Percentiles rank a stretch among this genome's conserved stretches.
phyloP scores from a whole-genome alignment of 371 early-diverging fungal genomes.

The Mortierella sp. region DNA sequence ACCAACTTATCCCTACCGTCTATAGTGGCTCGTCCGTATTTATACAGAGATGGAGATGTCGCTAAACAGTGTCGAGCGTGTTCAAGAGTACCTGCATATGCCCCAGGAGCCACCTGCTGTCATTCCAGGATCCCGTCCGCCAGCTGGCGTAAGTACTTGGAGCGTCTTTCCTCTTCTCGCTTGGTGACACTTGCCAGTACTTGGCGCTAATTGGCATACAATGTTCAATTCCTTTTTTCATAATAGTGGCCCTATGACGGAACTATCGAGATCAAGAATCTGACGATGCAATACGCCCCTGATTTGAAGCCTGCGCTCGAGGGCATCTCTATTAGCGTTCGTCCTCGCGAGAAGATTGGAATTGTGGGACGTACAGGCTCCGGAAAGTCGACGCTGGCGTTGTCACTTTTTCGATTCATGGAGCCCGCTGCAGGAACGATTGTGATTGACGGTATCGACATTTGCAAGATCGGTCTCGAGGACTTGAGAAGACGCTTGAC shows the following conservation, averaged over 20 bases:
- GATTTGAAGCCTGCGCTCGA: slow-evolving; percentile 73
- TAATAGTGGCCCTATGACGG: slow-evolving; percentile 76
- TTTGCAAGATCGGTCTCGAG: slow-evolving; percentile 71
- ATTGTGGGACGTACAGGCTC: slow-evolving; percentile 73
- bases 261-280: slow-evolving; percentile 68
- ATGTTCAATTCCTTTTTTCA: neutral
- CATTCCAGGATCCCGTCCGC: slow-evolving; percentile 65
- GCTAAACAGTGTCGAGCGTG: slow-evolving; percentile 79
- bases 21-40: slow-evolving; percentile 60
- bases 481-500: slow-evolving; percentile 76
- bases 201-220: neutral
- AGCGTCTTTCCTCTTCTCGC: neutral
- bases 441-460: slow-evolving; percentile 78
- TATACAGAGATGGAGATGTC: slow-evolving; percentile 74
- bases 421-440: slow-evolving; percentile 76
- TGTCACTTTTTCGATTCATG: slow-evolving; percentile 79
- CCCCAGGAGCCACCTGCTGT: slow-evolving; percentile 72
- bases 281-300: slow-evolving; percentile 72
- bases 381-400: slow-evolving; percentile 78
- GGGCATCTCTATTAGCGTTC: slow-evolving; percentile 65
- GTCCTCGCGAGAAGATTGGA: slow-evolving; percentile 71
- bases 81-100: slow-evolving; percentile 70
- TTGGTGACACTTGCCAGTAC: neutral
- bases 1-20: neutral
- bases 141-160: slow-evolving; percentile 48